A percentile compares a stretch with the other conserved stretches of the same genome.
These are phyloP conservation scores for Botrytis squamosa DNA, from an alignment of 2,329 filamentous ascomycete species.

Conservation along the genomic window DNA sequence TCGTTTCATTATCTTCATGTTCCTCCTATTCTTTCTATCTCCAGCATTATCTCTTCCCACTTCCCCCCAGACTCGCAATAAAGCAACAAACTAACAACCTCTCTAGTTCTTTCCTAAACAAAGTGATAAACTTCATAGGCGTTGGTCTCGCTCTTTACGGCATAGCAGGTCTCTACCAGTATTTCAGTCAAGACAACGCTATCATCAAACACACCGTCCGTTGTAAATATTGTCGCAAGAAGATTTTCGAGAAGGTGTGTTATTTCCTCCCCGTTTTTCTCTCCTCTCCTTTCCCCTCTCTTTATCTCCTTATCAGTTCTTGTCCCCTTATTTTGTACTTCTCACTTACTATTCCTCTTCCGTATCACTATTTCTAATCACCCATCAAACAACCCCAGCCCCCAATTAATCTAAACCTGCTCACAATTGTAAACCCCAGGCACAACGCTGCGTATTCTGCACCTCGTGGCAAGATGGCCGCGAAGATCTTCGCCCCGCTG, in stretches of 20 bases:
- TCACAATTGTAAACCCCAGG: constrained; percentile 36
- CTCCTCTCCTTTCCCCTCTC: neutral
- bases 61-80: neutral
- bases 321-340: neutral
- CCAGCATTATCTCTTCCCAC: accelerated
- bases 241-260: constrained; percentile 60
- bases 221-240: constrained; percentile 66
- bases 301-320: neutral
- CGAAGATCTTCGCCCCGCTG: constrained; percentile 22
- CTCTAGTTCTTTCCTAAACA: constrained; percentile 58
- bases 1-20: neutral
- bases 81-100: neutral
- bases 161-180: constrained; percentile 62
- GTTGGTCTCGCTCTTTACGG: constrained; percentile 65
- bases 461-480: constrained; percentile 55
- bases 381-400: neutral
- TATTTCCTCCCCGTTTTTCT: neutral
- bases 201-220: constrained; percentile 70
- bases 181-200: constrained; percentile 53
- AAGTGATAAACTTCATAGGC: constrained; percentile 63
- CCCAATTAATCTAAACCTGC: neutral
- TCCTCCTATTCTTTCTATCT: neutral
- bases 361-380: neutral
- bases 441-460: constrained; percentile 54
- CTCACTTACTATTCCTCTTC: neutral